Evolutionary conservation across 2,329 filamentous ascomycete genomes (phyloP).

Genomic region (Diaporthe helianthi): DNA sequence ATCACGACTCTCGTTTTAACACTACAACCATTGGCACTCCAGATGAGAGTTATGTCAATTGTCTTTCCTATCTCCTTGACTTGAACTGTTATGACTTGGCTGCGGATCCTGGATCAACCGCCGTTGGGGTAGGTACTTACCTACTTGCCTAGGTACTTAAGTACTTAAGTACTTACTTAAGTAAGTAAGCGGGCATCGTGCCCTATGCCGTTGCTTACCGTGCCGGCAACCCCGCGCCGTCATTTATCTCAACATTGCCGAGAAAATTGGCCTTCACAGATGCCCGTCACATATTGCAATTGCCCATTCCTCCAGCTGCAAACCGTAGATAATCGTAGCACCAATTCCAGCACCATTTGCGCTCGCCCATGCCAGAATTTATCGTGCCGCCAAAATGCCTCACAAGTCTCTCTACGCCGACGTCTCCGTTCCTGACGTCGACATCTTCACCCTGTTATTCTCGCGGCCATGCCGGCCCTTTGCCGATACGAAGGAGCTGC

Average conservation of each 20-base stretch:
- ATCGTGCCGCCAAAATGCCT: conserved; percentile 65
- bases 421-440: conserved; percentile 74
- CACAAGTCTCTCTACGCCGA: conserved; percentile 69
- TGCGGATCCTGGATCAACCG: not conserved
- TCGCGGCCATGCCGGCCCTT: conserved; percentile 70
- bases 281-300: not conserved
- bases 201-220: conserved; percentile 22
- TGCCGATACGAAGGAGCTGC: conserved; percentile 79
- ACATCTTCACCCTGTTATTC: conserved; percentile 82
- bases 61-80: not conserved
- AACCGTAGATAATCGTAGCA: not conserved
- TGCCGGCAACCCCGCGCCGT: conserved; percentile 4
- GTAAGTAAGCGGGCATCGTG: too few relatives aligned
- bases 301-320: not conserved
- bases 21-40: not conserved
- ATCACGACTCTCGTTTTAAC: not conserved
- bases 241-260: conserved; percentile 1
- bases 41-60: not conserved
- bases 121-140: not conserved
- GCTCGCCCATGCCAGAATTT: not conserved
- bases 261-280: not conserved
- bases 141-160: too few relatives aligned
- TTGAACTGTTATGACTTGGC: not conserved
- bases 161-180: too few relatives aligned
- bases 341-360: not conserved